These are phyloP conservation scores for Brasilioporus rufonigricans DNA, from an alignment of 768 basidiomycete genomes.

Conservation along the genomic window DNA sequence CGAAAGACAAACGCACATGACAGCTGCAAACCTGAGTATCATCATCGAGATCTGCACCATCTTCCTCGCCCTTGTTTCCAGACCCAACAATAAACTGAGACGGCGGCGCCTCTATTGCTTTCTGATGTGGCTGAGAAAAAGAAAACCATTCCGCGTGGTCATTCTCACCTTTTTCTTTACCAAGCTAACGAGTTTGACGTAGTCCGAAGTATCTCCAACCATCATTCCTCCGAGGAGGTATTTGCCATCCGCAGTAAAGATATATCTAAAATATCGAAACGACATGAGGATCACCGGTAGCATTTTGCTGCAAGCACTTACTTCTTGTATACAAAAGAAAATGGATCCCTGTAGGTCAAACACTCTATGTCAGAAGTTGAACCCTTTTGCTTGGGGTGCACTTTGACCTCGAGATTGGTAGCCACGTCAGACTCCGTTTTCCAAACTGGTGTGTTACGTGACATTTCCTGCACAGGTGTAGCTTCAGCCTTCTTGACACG, in stretches of 20 bases:
- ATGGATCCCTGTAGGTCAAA: conserved; percentile 69
- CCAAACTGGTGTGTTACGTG: neutral
- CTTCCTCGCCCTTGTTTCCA: conserved; percentile 46
- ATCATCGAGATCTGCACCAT: conserved; percentile 67
- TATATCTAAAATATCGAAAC: conserved; percentile 38
- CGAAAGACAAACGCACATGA: conserved; percentile 38
- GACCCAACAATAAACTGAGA: conserved; percentile 65
- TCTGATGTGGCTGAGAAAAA: conserved; percentile 36
- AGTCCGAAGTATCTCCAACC: conserved; percentile 72
- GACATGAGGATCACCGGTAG: neutral
- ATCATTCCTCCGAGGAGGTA: conserved; percentile 76
- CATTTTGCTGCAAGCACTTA: conserved; percentile 7
- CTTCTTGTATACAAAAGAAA: conserved; percentile 71
- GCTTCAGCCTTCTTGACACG: neutral
- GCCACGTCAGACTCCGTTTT: conserved; percentile 24
- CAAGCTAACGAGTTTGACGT: conserved; percentile 64
- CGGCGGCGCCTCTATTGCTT: conserved; percentile 62
- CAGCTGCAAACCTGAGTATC: conserved; percentile 73
- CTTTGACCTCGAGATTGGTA: neutral
- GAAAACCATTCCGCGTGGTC: neutral
- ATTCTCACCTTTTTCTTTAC: conserved; percentile 59
- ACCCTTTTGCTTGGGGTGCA: neutral
- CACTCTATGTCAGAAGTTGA: conserved; percentile 32
- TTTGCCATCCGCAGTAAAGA: conserved; percentile 70
- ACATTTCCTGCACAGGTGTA: neutral